Evolutionary conservation across 768 basidiomycete genomes (phyloP).

Genomic region (Gloeopeniophorella convolvens): DNA sequence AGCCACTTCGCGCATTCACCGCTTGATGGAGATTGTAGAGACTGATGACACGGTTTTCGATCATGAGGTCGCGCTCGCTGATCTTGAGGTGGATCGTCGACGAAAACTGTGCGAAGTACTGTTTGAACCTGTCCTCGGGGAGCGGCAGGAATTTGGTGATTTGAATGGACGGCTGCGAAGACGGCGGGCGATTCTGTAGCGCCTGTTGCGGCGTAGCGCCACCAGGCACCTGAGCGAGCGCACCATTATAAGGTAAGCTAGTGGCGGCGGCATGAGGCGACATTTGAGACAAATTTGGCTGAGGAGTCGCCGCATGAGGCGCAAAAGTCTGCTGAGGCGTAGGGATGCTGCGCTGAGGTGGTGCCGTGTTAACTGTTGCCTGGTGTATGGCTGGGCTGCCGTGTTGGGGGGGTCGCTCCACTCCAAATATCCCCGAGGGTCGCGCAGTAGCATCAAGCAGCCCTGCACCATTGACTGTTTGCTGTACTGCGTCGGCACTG

Average conservation of each 20-base stretch:
- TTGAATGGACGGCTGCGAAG: not conserved
- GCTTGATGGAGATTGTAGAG: slow-evolving; percentile 5
- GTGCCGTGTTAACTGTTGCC: slow-evolving; percentile 1
- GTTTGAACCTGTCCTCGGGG: slow-evolving; percentile 7
- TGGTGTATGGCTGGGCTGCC: slow-evolving; percentile 10
- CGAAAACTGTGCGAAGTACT: not conserved
- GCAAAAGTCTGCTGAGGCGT: slow-evolving; percentile 11
- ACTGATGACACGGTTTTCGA: slow-evolving; percentile 1
- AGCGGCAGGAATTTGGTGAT: not conserved
- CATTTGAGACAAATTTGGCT: slow-evolving; percentile 12
- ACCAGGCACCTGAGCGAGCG: not conserved
- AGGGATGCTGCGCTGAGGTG: slow-evolving; percentile 5
- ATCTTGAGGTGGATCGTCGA: not conserved
- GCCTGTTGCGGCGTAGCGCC: slow-evolving; percentile 7
- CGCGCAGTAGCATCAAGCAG: slow-evolving; percentile 3
- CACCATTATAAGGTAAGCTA: not conserved
- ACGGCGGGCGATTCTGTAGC: not conserved
- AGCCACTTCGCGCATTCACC: slow-evolving; percentile 4
- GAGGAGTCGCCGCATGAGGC: not conserved
- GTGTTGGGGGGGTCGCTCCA: slow-evolving; percentile 8
- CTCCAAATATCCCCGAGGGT: not conserved
- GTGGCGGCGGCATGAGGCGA: slow-evolving; percentile 1
- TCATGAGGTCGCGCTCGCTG: slow-evolving; percentile 2
- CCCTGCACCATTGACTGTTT: not conserved
- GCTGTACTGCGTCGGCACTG: slow-evolving; percentile 10